Conservation (phyloP, 257 asterid genomes). For the Fraxinus americana region DNA sequence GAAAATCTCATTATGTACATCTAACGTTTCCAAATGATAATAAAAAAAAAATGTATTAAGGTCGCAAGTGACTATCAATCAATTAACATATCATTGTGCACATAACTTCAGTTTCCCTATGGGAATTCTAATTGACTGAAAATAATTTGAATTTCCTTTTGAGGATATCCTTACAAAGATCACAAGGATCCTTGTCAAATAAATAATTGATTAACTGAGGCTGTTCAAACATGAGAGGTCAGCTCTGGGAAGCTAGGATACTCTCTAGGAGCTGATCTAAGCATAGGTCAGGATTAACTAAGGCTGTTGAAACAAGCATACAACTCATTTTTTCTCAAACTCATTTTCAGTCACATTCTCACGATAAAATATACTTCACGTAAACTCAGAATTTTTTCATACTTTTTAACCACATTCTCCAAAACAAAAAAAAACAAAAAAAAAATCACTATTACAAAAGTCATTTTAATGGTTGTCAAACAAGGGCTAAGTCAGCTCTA, state of each 20-base stretch:
- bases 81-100: conserved; percentile 1
- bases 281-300: not conserved
- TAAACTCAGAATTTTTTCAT: no score
- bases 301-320: not conserved
- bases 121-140: conserved; percentile 8
- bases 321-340: no score
- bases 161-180: conserved; percentile 15
- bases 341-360: no score
- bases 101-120: conserved; percentile 3
- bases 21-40: not conserved
- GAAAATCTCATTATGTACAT: conserved; percentile 7
- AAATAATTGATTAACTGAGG: not conserved
- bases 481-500: not conserved
- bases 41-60: conserved; percentile 18
- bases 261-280: not conserved
- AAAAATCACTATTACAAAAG: no score
- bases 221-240: conserved; percentile 16
- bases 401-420: no score
- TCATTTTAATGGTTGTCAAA: no score
- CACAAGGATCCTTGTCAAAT: not conserved
- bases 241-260: conserved; percentile 12
- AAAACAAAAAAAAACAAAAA: no score
- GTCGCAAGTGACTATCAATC: conserved; percentile 11
- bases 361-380: no score
- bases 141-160: conserved; percentile 13